Base-by-base conservation (phyloP, 2,329 filamentous ascomycete genomes). In the Xylariaceae sp. region DNA sequence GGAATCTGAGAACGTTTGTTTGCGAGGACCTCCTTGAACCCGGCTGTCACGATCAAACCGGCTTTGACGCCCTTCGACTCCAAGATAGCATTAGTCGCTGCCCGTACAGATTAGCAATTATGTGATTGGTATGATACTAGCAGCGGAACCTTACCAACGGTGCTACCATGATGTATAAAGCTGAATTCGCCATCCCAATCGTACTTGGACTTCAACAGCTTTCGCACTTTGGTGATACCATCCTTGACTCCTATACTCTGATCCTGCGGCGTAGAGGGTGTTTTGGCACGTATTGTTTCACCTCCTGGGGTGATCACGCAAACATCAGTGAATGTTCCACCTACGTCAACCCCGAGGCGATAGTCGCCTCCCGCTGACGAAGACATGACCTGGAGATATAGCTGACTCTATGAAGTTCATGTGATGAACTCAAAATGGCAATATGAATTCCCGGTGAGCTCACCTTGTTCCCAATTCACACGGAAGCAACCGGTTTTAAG, bases 121-220 rank as follows among this genome's bases (percentile, higher is more conserved):
- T 3, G 19, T 8, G 34, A 9, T 19, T 34, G 9, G 15, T 15
- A 2, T 17, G 4, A 3, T 28, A 29, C 15, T 12, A 9, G 12
- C 4, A 31, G 15, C 26, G 9, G 12, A 17, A 19, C 34, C 46
- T 42, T 43, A 52, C 50, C 50, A 32, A 67, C 68, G 2, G 71
- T 73, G 1, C 69, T 73, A 8, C 71, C 71, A 50, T 74, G 70
- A 38, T 74, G 70, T 37, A 74, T 69, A 48, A 67, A 71, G 17
- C 67, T 61, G 45, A 73, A 72, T 34, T 62, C 63, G n/a, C 67
- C 69, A 2, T 63, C 55, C 66, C 66, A 72, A 44, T 50, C 45
- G 45, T 64, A 65, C 16, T 60, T 56, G 3, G 63, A 55, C 37
- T 66, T 57, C 3, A 73, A 50, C 8, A 63, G 54, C 19, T 59